A percentile compares a stretch with the other conserved stretches of the same genome.
These are phyloP conservation scores for Daldinia grandis DNA, from an alignment of 495 filamentous ascomycete genomes.

Conservation along the genomic window DNA sequence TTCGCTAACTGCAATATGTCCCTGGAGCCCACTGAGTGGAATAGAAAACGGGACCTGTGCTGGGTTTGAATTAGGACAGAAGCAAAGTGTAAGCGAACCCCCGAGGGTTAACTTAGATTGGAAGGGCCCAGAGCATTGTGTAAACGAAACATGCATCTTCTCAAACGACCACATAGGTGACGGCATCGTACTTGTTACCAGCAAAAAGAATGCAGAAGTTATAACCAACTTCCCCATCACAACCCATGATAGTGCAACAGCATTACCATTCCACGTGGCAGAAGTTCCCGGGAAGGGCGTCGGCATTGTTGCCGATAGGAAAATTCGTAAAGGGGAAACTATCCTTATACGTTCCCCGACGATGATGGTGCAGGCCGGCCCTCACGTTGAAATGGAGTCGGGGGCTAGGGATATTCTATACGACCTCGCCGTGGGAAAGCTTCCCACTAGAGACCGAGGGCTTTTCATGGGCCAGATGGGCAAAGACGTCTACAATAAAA, in stretches of 20 bases:
- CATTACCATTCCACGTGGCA: constrained; percentile 41
- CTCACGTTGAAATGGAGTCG: constrained; percentile 42
- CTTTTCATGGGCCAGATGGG: constrained; percentile 51
- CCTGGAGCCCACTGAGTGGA: constrained; percentile 8
- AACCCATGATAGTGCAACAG: constrained; percentile 7
- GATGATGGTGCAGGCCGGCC: constrained; percentile 43
- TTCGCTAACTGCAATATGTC: constrained; percentile 2
- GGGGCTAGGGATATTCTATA: constrained; percentile 42
- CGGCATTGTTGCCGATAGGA: constrained; percentile 51
- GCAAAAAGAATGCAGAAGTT: constrained; percentile 39
- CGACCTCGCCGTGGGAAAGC: constrained; percentile 40
- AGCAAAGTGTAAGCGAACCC: neutral
- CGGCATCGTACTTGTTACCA: constrained; percentile 49
- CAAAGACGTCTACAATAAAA: constrained; percentile 42
- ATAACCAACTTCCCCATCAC: constrained; percentile 32
- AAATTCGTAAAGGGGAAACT: constrained; percentile 51
- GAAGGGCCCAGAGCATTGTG: constrained; percentile 50
- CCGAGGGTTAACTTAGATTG: constrained; percentile 21
- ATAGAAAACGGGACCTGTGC: constrained; percentile 2
- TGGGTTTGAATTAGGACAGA: neutral
- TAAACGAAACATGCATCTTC: constrained; percentile 50
- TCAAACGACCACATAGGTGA: constrained; percentile 39
- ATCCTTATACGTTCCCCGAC: constrained; percentile 48
- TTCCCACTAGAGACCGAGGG: constrained; percentile 32
- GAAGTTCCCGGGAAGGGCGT: constrained; percentile 51